Conservation (phyloP, 2,329 filamentous ascomycete genomes). For the Thermothelomyces thermophilus region DNA sequence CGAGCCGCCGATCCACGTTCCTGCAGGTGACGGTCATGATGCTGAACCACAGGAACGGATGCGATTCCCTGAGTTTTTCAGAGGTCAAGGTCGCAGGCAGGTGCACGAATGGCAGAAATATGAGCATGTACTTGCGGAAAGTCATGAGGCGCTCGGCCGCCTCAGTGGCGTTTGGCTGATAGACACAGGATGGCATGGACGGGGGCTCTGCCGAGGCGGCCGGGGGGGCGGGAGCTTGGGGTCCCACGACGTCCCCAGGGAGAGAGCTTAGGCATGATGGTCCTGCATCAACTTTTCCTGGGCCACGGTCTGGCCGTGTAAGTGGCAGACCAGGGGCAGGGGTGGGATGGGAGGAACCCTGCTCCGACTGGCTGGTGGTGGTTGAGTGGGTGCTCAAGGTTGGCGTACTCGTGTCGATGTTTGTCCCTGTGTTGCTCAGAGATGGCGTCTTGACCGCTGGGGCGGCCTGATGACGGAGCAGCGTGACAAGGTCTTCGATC, state of each 20-base stretch:
- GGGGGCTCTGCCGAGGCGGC: not conserved
- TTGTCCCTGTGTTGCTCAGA: slow-evolving; percentile 2
- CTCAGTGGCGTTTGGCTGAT: slow-evolving; percentile 17
- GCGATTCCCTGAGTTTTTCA: slow-evolving; percentile 32
- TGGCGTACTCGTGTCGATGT: slow-evolving; percentile 9
- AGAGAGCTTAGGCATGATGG: not conserved
- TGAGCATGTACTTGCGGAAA: slow-evolving; percentile 38
- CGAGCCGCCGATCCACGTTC: slow-evolving; percentile 35
- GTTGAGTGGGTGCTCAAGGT: slow-evolving; percentile 12
- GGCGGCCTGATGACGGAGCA: slow-evolving; percentile 31
- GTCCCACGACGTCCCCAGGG: not conserved
- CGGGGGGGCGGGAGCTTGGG: not conserved
- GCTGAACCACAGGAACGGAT: slow-evolving; percentile 46
- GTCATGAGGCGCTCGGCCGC: slow-evolving; percentile 29
- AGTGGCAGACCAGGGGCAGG: not conserved
- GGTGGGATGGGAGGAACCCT: slow-evolving; percentile 5
- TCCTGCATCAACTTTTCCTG: not conserved
- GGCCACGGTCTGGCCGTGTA: slow-evolving; percentile 1
- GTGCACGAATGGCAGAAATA: slow-evolving; percentile 40
- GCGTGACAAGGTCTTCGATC: slow-evolving; percentile 41
- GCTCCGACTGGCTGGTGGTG: slow-evolving; percentile 10
- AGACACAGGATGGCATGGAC: slow-evolving; percentile 12
- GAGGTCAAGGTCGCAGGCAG: slow-evolving; percentile 34
- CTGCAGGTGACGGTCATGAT: slow-evolving; percentile 43
- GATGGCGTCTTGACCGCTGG: slow-evolving; percentile 21